A percentile compares a stretch with the other conserved stretches of the same genome.
Conservation (phyloP, 208 protist species). For the Leishmania arabica region DNA sequence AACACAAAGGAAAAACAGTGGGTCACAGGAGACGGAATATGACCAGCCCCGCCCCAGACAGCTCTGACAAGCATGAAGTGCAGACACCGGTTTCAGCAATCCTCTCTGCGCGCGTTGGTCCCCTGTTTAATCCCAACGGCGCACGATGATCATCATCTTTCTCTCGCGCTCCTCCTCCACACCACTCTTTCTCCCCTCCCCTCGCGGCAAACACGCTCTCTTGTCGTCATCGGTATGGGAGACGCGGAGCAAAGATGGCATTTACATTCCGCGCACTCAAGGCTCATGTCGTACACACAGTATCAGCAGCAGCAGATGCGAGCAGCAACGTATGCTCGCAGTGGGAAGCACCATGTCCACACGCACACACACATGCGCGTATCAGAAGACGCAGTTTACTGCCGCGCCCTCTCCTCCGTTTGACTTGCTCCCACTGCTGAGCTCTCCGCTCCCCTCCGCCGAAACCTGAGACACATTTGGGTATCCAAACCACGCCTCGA, state of each 20-base stretch:
- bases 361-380: background rate
- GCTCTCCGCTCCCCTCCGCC: slow-evolving; percentile 10
- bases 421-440: background rate
- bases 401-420: background rate
- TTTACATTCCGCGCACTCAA: background rate
- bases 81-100: background rate
- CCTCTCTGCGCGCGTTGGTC: background rate
- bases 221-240: background rate
- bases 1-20: background rate
- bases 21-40: background rate
- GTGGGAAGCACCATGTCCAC: background rate
- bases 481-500: slow-evolving; percentile 89
- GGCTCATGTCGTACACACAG: background rate
- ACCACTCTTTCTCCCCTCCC: background rate
- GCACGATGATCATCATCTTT: too few relatives aligned
- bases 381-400: background rate
- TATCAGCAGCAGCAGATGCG: slow-evolving; percentile 1
- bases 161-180: background rate
- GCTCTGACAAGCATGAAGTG: background rate
- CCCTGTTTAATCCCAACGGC: background rate
- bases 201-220: background rate
- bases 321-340: background rate
- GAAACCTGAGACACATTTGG: slow-evolving; percentile 66
- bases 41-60: background rate
- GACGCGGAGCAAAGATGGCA: background rate